These are phyloP conservation scores for Brachypodium distachyon DNA, from an alignment of 202 grass and related monocot genomes.

Conservation along the genomic window DNA sequence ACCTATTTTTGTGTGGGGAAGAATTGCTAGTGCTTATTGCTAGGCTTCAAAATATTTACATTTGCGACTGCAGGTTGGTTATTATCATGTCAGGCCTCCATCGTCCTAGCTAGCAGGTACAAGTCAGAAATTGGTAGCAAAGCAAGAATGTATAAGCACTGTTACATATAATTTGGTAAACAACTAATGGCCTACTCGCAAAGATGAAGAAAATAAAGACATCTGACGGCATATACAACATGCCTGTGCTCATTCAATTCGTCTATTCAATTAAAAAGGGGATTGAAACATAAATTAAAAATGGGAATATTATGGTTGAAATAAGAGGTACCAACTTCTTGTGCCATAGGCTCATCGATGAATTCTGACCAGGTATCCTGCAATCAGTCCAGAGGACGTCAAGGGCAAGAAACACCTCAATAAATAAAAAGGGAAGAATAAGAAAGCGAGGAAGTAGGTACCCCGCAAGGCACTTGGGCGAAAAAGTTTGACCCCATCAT, in stretches of 20 bases:
- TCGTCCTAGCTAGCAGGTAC: background rate
- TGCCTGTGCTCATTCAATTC: background rate
- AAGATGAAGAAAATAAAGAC: background rate
- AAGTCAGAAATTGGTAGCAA: background rate
- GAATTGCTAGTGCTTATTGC: too few relatives aligned
- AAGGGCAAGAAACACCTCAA: background rate
- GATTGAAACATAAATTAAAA: background rate
- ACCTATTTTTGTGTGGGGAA: too few relatives aligned
- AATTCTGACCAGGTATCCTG: constrained; percentile 9
- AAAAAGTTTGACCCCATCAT: background rate
- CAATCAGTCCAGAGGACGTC: background rate
- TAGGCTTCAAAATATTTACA: too few relatives aligned
- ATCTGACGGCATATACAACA: background rate
- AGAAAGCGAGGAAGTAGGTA: background rate
- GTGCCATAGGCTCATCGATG: background rate
- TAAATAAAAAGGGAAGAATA: background rate
- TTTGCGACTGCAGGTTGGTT: too few relatives aligned
- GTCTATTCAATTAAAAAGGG: background rate
- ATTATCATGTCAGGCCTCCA: background rate
- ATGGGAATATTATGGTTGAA: background rate
- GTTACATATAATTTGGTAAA: background rate
- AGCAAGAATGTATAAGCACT: background rate
- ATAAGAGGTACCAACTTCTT: background rate
- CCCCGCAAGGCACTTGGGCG: background rate
- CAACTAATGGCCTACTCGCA: background rate